These are phyloP conservation scores for Chondrostereum purpureum DNA, from an alignment of 1,284 basidiomycete genomes.

Conservation along the genomic window DNA sequence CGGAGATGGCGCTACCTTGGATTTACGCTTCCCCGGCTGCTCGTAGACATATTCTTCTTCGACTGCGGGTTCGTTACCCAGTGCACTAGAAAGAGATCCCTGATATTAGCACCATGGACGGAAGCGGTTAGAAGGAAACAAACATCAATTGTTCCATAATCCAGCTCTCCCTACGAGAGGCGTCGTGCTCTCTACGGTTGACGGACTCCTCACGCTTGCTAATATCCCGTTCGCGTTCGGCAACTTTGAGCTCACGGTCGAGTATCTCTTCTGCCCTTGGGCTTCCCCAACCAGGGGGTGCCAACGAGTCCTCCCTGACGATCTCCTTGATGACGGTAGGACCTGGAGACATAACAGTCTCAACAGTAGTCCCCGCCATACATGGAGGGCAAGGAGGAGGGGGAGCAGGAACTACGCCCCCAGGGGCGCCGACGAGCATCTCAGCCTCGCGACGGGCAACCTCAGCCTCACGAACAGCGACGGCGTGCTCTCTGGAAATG, in stretches of 20 bases:
- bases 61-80: conserved; percentile 63
- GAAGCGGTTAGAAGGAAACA: conserved; percentile 16
- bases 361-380: conserved; percentile 40
- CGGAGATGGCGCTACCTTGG: conserved; percentile 81
- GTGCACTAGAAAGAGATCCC: conserved; percentile 39
- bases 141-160: conserved; percentile 87
- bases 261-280: conserved; percentile 71
- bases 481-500: conserved; percentile 65
- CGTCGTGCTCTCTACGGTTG: conserved; percentile 77
- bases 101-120: conserved; percentile 15
- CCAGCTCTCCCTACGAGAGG: conserved; percentile 76
- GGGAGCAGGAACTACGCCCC: conserved; percentile 57
- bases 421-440: conserved; percentile 70
- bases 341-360: conserved; percentile 50
- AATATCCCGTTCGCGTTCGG: conserved; percentile 77
- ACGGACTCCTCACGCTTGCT: conserved; percentile 74
- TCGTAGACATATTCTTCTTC: conserved; percentile 80
- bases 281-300: conserved; percentile 67
- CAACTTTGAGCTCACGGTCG: conserved; percentile 74
- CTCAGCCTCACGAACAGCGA: conserved; percentile 74
- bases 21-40: conserved; percentile 60
- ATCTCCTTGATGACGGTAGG: conserved; percentile 82
- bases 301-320: conserved; percentile 70
- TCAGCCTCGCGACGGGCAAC: conserved; percentile 81
- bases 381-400: conserved; percentile 54